phyloP scores from a whole-genome alignment of 2,329 filamentous ascomycete genomes.

The Teratosphaeria zuluensis region DNA sequence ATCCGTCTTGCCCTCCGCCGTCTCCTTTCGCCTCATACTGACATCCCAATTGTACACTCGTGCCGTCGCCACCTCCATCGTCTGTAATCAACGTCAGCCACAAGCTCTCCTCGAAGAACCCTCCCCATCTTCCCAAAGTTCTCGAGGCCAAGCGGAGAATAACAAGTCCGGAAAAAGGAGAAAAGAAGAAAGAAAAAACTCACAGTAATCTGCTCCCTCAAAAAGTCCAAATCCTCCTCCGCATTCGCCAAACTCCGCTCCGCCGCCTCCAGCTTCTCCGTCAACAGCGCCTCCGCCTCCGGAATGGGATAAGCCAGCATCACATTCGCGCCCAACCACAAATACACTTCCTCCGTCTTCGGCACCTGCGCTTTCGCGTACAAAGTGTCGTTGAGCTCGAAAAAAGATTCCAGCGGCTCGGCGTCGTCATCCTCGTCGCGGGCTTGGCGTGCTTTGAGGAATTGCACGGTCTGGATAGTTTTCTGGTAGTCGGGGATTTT shows the following conservation, averaged over 20 bases:
- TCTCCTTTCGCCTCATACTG: conserved; percentile 87
- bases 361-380: conserved; percentile 80
- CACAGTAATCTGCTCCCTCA: conserved; percentile 93
- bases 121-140: too few species aligned
- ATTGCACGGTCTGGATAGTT: conserved; percentile 83
- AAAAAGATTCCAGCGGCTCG: conserved; percentile 79
- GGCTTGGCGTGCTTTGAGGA: conserved; percentile 56
- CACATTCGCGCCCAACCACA: conserved; percentile 98
- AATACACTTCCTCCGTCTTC: conserved; percentile 80
- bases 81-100: conserved; percentile 42
- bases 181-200: conserved; percentile 20
- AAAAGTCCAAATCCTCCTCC: conserved; percentile 91
- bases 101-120: too few species aligned
- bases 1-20: conserved; percentile 41
- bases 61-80: conserved; percentile 90
- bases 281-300: conserved; percentile 72
- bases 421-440: conserved; percentile 22
- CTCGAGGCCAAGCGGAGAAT: too few species aligned
- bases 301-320: conserved; percentile 92
- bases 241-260: conserved; percentile 75
- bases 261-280: conserved; percentile 67
- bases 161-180: too few species aligned
- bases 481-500: conserved; percentile 98
- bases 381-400: conserved; percentile 92
- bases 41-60: conserved; percentile 99